These are phyloP conservation scores for Zasmidium angulare DNA, from an alignment of 2,329 filamentous ascomycete species.

Conservation along the genomic window DNA sequence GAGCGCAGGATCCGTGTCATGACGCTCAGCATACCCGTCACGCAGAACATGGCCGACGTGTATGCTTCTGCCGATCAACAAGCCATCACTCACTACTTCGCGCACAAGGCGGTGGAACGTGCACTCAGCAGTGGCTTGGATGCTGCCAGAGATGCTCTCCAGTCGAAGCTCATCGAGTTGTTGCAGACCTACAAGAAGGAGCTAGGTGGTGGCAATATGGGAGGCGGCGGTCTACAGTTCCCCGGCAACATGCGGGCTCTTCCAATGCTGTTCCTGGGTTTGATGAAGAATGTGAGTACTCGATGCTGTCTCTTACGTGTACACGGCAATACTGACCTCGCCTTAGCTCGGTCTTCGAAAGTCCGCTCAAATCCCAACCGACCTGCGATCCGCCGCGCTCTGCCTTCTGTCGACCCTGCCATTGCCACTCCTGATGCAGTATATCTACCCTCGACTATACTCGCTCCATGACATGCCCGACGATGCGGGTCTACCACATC, in stretches of 20 bases:
- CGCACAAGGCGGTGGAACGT: constrained; percentile 94
- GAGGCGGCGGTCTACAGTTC: constrained; percentile 86
- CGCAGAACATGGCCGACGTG: constrained; percentile 82
- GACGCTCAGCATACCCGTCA: constrained; percentile 90
- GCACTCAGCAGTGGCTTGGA: constrained; percentile 83
- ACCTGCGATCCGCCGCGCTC: constrained; percentile 88
- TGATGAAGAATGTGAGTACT: constrained; percentile 87
- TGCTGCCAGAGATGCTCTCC: constrained; percentile 83
- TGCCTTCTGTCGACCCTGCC: constrained; percentile 93
- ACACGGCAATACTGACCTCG: constrained; percentile 26
- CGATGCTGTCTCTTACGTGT: neutral
- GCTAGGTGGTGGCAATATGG: constrained; percentile 91
- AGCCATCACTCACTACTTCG: constrained; percentile 91
- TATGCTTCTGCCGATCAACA: constrained; percentile 95
- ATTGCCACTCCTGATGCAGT: constrained; percentile 85
- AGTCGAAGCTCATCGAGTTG: constrained; percentile 88
- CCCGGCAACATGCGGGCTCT: constrained; percentile 87
- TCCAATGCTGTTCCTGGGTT: constrained; percentile 83
- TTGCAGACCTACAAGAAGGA: constrained; percentile 97
- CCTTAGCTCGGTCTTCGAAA: constrained; percentile 73
- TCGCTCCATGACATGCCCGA: constrained; percentile 96
- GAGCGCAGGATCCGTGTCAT: constrained; percentile 93
- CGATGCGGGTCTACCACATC: constrained; percentile 80
- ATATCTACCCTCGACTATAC: constrained; percentile 69
- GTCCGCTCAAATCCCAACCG: constrained; percentile 89